phyloP scores from a whole-genome alignment of 2,329 filamentous ascomycete species.

The Sporothrix dimorphospora region DNA sequence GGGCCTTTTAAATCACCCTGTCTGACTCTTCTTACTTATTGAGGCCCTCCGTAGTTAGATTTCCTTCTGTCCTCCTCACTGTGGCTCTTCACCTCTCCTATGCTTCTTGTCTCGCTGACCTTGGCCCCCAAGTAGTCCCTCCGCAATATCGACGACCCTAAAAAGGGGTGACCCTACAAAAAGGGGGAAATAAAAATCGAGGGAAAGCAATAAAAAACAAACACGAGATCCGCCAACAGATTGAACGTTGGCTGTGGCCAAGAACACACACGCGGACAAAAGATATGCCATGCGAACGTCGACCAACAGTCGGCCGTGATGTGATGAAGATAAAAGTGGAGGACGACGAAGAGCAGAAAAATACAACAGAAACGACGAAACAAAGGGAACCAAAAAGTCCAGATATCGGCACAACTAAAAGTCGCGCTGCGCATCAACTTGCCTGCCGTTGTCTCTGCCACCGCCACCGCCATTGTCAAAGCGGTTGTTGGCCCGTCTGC shows the following conservation, averaged over 20 bases:
- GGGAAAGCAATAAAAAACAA: background rate
- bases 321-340: background rate
- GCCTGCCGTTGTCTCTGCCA: background rate
- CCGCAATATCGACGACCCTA: background rate
- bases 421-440: slow-evolving; percentile 7
- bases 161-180: background rate
- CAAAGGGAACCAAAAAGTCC: background rate
- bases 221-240: slow-evolving; percentile 5
- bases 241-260: background rate
- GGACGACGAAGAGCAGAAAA: background rate
- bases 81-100: background rate
- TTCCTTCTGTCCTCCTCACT: background rate
- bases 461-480: background rate
- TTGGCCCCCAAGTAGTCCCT: slow-evolving; percentile 14
- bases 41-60: background rate
- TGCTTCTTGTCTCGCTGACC: background rate
- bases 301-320: background rate
- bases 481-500: background rate
- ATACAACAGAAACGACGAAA: background rate
- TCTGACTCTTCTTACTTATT: background rate
- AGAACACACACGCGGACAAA: slow-evolving; percentile 5
- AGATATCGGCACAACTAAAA: background rate
- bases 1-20: background rate
- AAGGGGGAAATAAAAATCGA: background rate
- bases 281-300: slow-evolving; percentile 15